These are phyloP conservation scores for Sarocladium brachiariae DNA, from an alignment of 2,329 filamentous ascomycete species.

Conservation along the genomic window DNA sequence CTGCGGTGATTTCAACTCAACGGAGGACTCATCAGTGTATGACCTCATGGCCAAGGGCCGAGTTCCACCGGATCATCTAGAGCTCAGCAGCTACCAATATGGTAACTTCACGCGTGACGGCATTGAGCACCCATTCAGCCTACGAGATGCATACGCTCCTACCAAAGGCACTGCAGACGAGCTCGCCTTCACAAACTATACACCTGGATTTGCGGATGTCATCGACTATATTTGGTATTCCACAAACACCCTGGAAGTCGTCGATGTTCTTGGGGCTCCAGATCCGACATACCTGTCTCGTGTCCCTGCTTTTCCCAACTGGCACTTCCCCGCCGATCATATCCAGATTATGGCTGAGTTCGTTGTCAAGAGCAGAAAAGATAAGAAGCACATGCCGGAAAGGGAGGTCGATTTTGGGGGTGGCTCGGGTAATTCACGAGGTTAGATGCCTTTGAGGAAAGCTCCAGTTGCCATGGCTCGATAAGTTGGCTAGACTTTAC, in stretches of 20 bases:
- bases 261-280: conserved; percentile 77
- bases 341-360: conserved; percentile 86
- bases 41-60: conserved; percentile 79
- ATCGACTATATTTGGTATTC: conserved; percentile 99
- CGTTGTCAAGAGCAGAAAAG: conserved; percentile 79
- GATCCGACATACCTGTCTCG: conserved; percentile 78
- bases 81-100: conserved; percentile 76
- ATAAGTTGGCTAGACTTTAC: neutral
- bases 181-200: conserved; percentile 93
- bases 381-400: conserved; percentile 62
- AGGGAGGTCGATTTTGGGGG: conserved; percentile 57
- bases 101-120: conserved; percentile 89
- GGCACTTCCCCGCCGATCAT: conserved; percentile 91
- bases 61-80: conserved; percentile 70
- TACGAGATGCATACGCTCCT: conserved; percentile 82
- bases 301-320: conserved; percentile 87
- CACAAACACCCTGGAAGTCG: conserved; percentile 79
- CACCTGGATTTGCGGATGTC: conserved; percentile 82
- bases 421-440: conserved; percentile 22
- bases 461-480: neutral
- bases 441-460: conserved; percentile 15
- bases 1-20: conserved; percentile 95
- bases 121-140: conserved; percentile 88
- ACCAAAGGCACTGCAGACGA: conserved; percentile 78
- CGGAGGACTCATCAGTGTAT: conserved; percentile 79